Percentiles rank a stretch among this genome's conserved stretches.
Evolutionary conservation across 2,329 filamentous ascomycete species (phyloP).

Genomic region (Cadophora sp.): DNA sequence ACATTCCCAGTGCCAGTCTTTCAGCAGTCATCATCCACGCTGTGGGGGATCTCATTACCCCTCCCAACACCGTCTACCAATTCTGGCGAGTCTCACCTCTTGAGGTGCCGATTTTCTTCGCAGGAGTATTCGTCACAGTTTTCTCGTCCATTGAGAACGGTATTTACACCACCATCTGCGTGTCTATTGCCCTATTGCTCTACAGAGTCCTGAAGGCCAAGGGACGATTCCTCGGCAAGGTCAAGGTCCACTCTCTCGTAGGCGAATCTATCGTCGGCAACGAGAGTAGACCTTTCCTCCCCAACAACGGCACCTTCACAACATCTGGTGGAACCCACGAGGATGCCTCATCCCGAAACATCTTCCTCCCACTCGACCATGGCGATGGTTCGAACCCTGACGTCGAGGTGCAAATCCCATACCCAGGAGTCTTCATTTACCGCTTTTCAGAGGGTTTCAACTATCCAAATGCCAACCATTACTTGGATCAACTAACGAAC

Average conservation of each 20-base stretch:
- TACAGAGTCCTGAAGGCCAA: slow-evolving; percentile 84
- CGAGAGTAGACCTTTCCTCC: slow-evolving; percentile 53
- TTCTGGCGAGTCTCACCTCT: slow-evolving; percentile 94
- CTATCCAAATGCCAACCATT: slow-evolving; percentile 91
- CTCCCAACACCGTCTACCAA: slow-evolving; percentile 89
- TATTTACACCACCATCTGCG: slow-evolving; percentile 83
- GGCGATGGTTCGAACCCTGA: slow-evolving; percentile 90
- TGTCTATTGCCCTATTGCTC: slow-evolving; percentile 79
- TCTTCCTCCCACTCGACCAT: slow-evolving; percentile 88
- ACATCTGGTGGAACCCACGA: slow-evolving; percentile 41
- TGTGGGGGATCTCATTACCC: slow-evolving; percentile 89
- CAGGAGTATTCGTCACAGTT: slow-evolving; percentile 87
- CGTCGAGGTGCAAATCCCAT: slow-evolving; percentile 78
- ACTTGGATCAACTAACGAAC: slow-evolving; percentile 78
- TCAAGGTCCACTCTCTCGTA: slow-evolving; percentile 83
- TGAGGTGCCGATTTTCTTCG: slow-evolving; percentile 91
- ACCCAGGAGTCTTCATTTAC: slow-evolving; percentile 95
- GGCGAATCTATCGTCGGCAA: slow-evolving; percentile 75
- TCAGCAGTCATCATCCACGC: slow-evolving; percentile 95
- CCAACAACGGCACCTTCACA: slow-evolving; percentile 57
- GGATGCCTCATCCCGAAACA: slow-evolving; percentile 67
- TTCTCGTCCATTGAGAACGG: slow-evolving; percentile 91
- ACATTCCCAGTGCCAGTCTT: slow-evolving; percentile 83
- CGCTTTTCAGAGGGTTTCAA: slow-evolving; percentile 94
- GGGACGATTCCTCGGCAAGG: slow-evolving; percentile 83